Conservation (phyloP, 202 grass and related monocot species). For the Brachypodium distachyon region DNA sequence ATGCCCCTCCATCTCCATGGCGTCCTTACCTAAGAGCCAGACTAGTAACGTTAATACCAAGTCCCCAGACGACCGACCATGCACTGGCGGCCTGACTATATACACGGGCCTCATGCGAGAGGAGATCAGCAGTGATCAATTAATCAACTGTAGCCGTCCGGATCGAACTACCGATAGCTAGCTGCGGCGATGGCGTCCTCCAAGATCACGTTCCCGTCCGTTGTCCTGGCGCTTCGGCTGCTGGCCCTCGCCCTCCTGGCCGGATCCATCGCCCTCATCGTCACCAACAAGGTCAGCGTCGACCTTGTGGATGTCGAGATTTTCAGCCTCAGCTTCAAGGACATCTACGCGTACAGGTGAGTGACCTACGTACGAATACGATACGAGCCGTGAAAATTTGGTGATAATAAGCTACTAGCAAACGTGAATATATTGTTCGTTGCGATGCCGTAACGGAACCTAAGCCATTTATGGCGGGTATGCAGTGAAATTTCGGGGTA, state of each 20-base stretch:
- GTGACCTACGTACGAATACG: not conserved
- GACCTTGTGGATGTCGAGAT: too few relatives aligned
- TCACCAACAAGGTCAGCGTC: not conserved
- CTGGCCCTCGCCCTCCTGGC: conserved; percentile 8
- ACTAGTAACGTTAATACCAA: not conserved
- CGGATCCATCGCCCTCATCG: conserved; percentile 9
- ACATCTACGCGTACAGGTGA: conserved; percentile 29
- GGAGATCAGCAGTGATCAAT: not conserved
- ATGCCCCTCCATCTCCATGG: too few relatives aligned
- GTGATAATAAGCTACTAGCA: too few relatives aligned
- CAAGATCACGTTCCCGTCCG: not conserved
- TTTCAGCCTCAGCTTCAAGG: conserved; percentile 12
- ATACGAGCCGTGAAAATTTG: too few relatives aligned
- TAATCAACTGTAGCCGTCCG: not conserved
- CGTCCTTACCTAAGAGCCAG: too few relatives aligned
- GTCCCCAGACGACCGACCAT: not conserved
- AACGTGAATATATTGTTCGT: too few relatives aligned
- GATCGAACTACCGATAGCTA: not conserved
- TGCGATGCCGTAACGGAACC: too few relatives aligned
- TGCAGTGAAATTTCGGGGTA: too few relatives aligned
- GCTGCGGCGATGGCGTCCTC: not conserved
- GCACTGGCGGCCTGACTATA: not conserved
- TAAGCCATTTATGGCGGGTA: too few relatives aligned
- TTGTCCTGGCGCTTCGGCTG: conserved; percentile 21
- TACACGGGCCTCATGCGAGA: too few relatives aligned